These are phyloP conservation scores for Colletotrichum graminicola DNA, from an alignment of 2,329 filamentous ascomycete genomes.

Conservation along the genomic window DNA sequence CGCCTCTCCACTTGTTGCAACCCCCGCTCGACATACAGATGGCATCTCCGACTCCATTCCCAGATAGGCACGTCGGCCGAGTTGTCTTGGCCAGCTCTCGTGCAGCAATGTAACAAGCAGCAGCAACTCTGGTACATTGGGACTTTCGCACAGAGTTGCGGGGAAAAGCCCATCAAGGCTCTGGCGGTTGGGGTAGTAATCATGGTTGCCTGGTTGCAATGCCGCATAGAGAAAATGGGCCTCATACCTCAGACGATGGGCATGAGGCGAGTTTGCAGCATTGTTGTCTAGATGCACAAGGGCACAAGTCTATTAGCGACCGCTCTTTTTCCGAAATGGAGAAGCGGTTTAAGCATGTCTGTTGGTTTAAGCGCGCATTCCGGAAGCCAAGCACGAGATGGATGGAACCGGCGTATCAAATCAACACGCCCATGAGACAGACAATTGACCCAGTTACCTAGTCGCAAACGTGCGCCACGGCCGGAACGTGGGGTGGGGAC, in stretches of 20 bases:
- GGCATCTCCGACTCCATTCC: slow-evolving; percentile 24
- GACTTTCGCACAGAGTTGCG: background rate
- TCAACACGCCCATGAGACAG: too few relatives aligned
- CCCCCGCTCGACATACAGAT: slow-evolving; percentile 31
- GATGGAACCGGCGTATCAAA: too few relatives aligned
- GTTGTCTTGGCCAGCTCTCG: background rate
- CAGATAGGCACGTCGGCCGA: slow-evolving; percentile 34
- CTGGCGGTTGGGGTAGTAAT: background rate
- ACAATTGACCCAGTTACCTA: too few relatives aligned
- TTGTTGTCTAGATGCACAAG: background rate
- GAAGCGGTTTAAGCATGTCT: background rate
- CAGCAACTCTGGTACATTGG: background rate
- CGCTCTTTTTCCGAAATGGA: background rate
- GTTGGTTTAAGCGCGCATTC: too few relatives aligned
- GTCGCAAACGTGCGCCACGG: too few relatives aligned
- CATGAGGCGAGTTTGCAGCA: background rate
- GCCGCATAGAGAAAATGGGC: background rate
- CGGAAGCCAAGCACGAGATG: too few relatives aligned
- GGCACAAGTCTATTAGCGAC: background rate
- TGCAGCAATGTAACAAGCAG: background rate
- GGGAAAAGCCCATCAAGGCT: background rate
- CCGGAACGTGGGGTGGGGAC: too few relatives aligned
- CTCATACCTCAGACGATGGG: too few relatives aligned
- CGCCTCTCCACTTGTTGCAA: slow-evolving; percentile 32
- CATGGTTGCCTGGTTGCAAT: background rate